Conservation (phyloP, 208 protist species). For the Trypanosoma lewisi region DNA sequence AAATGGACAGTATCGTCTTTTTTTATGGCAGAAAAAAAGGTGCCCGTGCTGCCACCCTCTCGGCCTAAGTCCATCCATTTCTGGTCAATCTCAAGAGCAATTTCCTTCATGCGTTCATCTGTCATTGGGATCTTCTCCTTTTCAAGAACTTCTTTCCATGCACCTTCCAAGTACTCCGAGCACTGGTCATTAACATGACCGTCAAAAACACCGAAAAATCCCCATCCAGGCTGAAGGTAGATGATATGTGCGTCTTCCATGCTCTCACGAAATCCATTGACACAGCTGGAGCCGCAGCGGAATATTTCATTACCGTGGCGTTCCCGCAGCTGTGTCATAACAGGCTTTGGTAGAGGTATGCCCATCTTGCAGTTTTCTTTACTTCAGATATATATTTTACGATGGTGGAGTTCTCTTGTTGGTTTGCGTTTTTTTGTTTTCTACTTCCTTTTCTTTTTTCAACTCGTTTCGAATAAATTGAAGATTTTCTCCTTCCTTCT, state of each 20-base stretch:
- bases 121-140: conserved; percentile 66
- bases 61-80: conserved; percentile 72
- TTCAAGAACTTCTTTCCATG: conserved; percentile 70
- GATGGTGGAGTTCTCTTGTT: conserved; percentile 1
- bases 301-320: conserved; percentile 87
- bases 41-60: conserved; percentile 87
- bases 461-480: conserved; percentile 1
- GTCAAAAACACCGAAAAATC: conserved; percentile 91
- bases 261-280: conserved; percentile 89
- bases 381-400: conserved; percentile 1
- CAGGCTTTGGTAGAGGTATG: conserved; percentile 87
- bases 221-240: conserved; percentile 77
- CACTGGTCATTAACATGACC: conserved; percentile 89
- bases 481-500: conserved; percentile 5
- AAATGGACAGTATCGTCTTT: conserved; percentile 69
- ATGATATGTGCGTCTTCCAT: conserved; percentile 90
- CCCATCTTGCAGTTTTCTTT: conserved; percentile 64
- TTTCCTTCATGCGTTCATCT: conserved; percentile 81
- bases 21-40: conserved; percentile 82
- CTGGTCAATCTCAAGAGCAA: conserved; percentile 80
- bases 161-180: conserved; percentile 75
- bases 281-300: conserved; percentile 83
- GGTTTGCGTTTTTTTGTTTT: background rate
- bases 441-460: conserved; percentile 11
- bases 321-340: conserved; percentile 87